Percentiles rank a stretch among this genome's conserved stretches.
phyloP scores from a whole-genome alignment of 441 rosid genomes.

The Gossypium davidsonii region DNA sequence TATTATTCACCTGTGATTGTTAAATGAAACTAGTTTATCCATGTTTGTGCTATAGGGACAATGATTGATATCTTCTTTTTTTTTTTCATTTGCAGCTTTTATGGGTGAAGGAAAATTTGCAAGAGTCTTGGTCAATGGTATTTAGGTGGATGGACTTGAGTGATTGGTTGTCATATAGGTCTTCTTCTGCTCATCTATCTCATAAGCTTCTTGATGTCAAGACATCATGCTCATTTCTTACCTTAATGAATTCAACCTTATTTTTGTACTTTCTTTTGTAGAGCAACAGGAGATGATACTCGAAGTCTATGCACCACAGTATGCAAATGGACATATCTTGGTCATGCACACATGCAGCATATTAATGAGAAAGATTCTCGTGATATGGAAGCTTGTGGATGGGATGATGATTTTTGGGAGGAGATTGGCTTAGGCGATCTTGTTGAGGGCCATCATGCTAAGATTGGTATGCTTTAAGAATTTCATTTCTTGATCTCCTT shows the following conservation, averaged over 20 bases:
- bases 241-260: conserved; percentile 15
- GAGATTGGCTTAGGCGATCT: conserved; percentile 94
- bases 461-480: conserved; percentile 55
- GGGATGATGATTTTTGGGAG: conserved; percentile 99
- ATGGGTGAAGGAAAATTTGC: conserved; percentile 93
- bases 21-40: neutral
- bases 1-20: neutral
- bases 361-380: conserved; percentile 63
- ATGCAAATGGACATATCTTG: conserved; percentile 98
- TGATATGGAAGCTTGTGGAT: conserved; percentile 93
- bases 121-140: conserved; percentile 88
- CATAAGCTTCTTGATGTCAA: neutral
- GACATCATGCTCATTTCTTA: neutral
- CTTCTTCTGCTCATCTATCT: conserved; percentile 10
- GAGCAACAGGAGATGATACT: conserved; percentile 95
- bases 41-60: conserved; percentile 6
- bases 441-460: conserved; percentile 84
- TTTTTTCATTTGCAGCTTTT: conserved; percentile 49
- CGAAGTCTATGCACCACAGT: conserved; percentile 92
- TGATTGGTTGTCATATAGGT: conserved; percentile 95
- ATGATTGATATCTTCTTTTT: conserved; percentile 11
- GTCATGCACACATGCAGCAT: conserved; percentile 95
- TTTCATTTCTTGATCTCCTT: neutral
- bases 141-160: conserved; percentile 98
- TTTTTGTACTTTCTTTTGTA: conserved; percentile 20